phyloP scores from a whole-genome alignment of 768 basidiomycete species.

The Suillus americanus region DNA sequence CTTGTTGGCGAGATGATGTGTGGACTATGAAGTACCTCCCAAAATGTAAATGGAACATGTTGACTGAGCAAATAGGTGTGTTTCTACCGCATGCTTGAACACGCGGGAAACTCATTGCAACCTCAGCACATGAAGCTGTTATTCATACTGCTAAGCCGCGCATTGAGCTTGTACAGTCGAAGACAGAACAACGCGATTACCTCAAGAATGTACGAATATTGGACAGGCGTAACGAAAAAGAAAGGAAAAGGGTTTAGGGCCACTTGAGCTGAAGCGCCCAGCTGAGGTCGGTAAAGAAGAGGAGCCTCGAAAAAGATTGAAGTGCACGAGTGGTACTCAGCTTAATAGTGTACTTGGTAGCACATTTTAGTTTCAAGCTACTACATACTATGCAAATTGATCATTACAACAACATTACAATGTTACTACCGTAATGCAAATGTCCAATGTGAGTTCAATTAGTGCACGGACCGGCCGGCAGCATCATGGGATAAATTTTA shows the following conservation, averaged over 20 bases:
- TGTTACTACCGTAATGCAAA: no score
- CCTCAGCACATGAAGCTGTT: conserved; percentile 87
- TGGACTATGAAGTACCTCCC: conserved; percentile 99
- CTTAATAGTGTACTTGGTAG: conserved; percentile 48
- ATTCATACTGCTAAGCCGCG: conserved; percentile 87
- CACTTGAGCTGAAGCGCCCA: conserved; percentile 27
- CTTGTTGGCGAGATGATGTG: conserved; percentile 92
- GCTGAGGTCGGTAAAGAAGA: conserved; percentile 11
- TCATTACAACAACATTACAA: no score
- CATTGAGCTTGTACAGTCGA: conserved; percentile 85
- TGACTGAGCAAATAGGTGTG: conserved; percentile 97
- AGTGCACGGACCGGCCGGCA: conserved; percentile 14
- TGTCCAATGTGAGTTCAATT: no score
- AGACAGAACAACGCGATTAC: conserved; percentile 88
- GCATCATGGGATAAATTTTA: conserved; percentile 18
- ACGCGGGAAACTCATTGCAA: conserved; percentile 9
- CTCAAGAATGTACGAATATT: conserved; percentile 86
- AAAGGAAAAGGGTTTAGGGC: conserved; percentile 54
- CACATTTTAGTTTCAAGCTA: conserved; percentile 46
- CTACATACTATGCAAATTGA: no score
- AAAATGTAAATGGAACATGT: conserved; percentile 98
- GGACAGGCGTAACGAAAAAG: conserved; percentile 74
- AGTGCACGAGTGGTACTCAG: conserved; percentile 14
- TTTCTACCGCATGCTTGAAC: background rate
- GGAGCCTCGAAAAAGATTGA: conserved; percentile 15